Conservation (phyloP, 2,329 filamentous ascomycete genomes). For the Hypoxylon sp. region DNA sequence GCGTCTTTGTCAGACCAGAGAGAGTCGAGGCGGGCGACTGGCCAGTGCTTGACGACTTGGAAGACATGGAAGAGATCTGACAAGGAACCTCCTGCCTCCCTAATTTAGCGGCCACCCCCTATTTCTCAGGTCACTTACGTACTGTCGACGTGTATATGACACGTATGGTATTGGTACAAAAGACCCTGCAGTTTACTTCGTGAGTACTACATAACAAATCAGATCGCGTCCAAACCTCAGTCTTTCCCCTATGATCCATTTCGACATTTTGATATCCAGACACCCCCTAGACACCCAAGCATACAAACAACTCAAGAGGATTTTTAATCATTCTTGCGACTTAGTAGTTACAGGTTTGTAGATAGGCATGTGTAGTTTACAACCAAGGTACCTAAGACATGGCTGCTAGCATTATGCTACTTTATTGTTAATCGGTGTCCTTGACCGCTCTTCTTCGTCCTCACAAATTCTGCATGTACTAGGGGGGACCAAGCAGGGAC, state of each 20-base stretch:
- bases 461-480: background rate
- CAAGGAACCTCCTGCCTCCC: slow-evolving; percentile 14
- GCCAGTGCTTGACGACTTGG: slow-evolving; percentile 76
- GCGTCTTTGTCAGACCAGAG: slow-evolving; percentile 83
- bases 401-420: background rate
- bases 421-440: background rate
- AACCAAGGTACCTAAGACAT: background rate
- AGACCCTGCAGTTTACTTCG: background rate
- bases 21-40: slow-evolving; percentile 82
- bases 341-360: background rate
- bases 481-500: background rate
- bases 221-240: background rate
- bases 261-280: background rate
- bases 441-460: background rate
- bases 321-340: background rate
- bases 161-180: background rate
- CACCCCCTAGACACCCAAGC: too few relatives aligned
- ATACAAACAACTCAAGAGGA: background rate
- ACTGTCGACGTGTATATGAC: background rate
- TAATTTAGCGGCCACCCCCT: background rate
- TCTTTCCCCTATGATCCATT: background rate
- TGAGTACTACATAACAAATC: background rate
- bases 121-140: background rate
- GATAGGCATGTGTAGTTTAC: background rate
- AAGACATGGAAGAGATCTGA: slow-evolving; percentile 81